These are phyloP conservation scores for Ogataea hybrid DNA, from an alignment of 1,139 yeast species.

Conservation along the genomic window DNA sequence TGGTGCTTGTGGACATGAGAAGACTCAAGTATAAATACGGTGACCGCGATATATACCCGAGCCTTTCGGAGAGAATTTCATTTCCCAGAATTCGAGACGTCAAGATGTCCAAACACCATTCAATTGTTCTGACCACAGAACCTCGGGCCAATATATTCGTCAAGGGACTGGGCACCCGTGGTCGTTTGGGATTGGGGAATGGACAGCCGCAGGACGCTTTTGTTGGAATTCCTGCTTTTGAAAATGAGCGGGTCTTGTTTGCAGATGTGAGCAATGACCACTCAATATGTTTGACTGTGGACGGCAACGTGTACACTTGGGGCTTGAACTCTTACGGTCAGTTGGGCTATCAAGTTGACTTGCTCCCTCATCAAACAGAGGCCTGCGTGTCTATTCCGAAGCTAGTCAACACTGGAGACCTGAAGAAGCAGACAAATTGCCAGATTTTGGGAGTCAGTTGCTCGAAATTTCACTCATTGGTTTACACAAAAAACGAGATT, in stretches of 20 bases:
- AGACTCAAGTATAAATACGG: slow-evolving; percentile 31
- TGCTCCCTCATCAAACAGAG: slow-evolving; percentile 28
- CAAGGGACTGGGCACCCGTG: slow-evolving; percentile 70
- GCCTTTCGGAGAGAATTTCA: slow-evolving; percentile 29
- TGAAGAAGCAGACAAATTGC: slow-evolving; percentile 36
- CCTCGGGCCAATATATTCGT: slow-evolving; percentile 46
- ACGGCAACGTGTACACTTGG: slow-evolving; percentile 67
- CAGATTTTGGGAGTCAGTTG: slow-evolving; percentile 56
- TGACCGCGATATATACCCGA: slow-evolving; percentile 16
- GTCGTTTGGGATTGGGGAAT: slow-evolving; percentile 61
- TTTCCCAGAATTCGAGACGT: slow-evolving; percentile 46
- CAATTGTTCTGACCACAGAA: slow-evolving; percentile 56
- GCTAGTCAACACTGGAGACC: slow-evolving; percentile 45
- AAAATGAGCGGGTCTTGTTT: slow-evolving; percentile 36
- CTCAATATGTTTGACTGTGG: slow-evolving; percentile 51
- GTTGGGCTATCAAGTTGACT: slow-evolving; percentile 53
- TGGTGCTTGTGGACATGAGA: slow-evolving; percentile 40
- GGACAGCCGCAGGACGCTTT: slow-evolving; percentile 19
- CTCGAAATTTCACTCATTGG: slow-evolving; percentile 72
- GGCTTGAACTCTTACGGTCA: slow-evolving; percentile 70
- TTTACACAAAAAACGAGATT: slow-evolving; percentile 50
- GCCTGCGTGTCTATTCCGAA: slow-evolving; percentile 47
- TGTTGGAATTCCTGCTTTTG: slow-evolving; percentile 30
- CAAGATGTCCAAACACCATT: slow-evolving; percentile 63
- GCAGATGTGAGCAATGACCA: slow-evolving; percentile 67